phyloP scores from a whole-genome alignment of 352 stramenopile species.

The Globisporangium cystogenes region DNA sequence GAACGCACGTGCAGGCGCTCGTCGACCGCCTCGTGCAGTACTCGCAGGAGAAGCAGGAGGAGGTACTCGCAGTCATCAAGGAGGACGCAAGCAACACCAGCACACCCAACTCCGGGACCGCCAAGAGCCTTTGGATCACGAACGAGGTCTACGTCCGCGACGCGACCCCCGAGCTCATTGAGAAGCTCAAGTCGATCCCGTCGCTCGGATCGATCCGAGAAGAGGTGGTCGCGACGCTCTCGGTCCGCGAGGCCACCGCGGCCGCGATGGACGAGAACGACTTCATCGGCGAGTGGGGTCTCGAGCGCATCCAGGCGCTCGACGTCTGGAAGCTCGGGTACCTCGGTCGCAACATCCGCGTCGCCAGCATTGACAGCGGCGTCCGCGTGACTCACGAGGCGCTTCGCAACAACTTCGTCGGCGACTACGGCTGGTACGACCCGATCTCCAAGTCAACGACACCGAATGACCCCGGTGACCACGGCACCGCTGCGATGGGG shows the following conservation, averaged over 20 bases:
- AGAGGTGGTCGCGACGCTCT: constrained; percentile 17
- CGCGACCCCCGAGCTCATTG: constrained; percentile 26
- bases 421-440: constrained; percentile 49
- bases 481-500: constrained; percentile 33
- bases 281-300: constrained; percentile 28
- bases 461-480: constrained; percentile 28
- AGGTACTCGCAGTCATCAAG: constrained; percentile 21
- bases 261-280: constrained; percentile 12
- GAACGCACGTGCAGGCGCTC: constrained; percentile 20
- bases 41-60: constrained; percentile 20
- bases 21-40: constrained; percentile 24
- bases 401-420: constrained; percentile 26
- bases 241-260: constrained; percentile 7
- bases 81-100: constrained; percentile 9
- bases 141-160: constrained; percentile 35
- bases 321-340: constrained; percentile 31
- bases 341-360: constrained; percentile 28
- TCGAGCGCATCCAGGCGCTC: constrained; percentile 32
- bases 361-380: constrained; percentile 44
- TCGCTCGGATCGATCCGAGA: constrained; percentile 23
- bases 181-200: constrained; percentile 22
- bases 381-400: constrained; percentile 28
- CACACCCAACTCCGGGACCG: constrained; percentile 1
- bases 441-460: constrained; percentile 19
- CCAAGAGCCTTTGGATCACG: constrained; percentile 45